Evolutionary conservation across 805 yeast genomes (phyloP), one percentile per base, ranked within the genome.

Genomic region (Zygoascus bituminiphila): DNA sequence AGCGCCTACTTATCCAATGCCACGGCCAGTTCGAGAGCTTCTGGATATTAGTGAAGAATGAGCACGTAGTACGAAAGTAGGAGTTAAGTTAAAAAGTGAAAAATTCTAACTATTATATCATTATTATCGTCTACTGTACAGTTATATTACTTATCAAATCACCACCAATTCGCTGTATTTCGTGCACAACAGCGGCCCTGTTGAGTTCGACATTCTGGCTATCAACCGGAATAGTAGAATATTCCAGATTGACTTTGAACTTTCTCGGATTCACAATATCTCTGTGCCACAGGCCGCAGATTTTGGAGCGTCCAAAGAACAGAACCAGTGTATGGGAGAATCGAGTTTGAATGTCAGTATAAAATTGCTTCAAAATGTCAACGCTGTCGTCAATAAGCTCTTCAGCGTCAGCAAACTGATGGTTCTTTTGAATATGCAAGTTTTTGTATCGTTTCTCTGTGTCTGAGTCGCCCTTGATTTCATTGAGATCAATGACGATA

Each of bases 281-380:
- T 2, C 96, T 95, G 46, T 84, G 79, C 69, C 91, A 81, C 43
- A 93, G 67, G 1, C 97, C 97, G 20, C 89, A 76, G 44, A 91
- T 77, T 6, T 82, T 81, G 56, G 80, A 36, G 46, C 71, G 71
- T 46, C 74, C 72, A 49, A 63, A 72, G 26, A 93, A 88, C 60
- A 93, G 79, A 2, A 89, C 72, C 42, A 88, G 72, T 17, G 78
- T 73, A 53, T 84, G 82, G 39, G 79, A 78, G 66, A 78, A 88
- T 53, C 79, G 78, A 51, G 70, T 67, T 49, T 74, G 73, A 56
- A 89, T 67, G 52, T 84, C 89, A 26, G 73, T 67, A 42, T 75
- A 79, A 55, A 79, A 76, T 47, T 72, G 80, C 45, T 70, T 76
- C 1, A 78, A 73, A 37, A 88, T 81, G 60, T 87, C 93, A 61